Evolutionary conservation across 2,329 filamentous ascomycete genomes (phyloP).

Genomic region (Cladophialophora exuberans): DNA sequence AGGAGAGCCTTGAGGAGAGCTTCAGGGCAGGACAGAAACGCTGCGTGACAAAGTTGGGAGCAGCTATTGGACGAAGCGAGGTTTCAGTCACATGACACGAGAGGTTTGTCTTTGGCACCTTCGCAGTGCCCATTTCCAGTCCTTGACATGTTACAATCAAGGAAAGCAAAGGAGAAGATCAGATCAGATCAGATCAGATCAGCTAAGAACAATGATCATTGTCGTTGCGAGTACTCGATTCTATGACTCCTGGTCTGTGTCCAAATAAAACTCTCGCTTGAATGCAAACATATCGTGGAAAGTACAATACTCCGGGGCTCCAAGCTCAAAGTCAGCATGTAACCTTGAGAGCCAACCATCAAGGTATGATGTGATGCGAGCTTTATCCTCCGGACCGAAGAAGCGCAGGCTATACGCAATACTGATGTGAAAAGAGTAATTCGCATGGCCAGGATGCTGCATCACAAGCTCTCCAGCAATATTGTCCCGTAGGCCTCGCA

Average conservation of each 20-base stretch:
- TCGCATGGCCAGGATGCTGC: constrained; percentile 11
- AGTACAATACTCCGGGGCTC: constrained; percentile 7
- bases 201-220: background rate
- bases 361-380: background rate
- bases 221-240: background rate
- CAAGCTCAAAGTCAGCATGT: background rate
- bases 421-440: constrained; percentile 16
- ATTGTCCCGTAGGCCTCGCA: constrained; percentile 9
- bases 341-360: constrained; percentile 1
- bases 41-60: background rate
- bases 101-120: background rate
- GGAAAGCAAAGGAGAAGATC: too few relatives aligned
- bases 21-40: too few relatives aligned
- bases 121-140: background rate
- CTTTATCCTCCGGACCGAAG: constrained; percentile 2
- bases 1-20: background rate
- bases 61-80: background rate
- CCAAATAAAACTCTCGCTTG: constrained; percentile 1
- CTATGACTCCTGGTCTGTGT: background rate
- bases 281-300: constrained; percentile 9
- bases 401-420: constrained; percentile 7
- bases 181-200: too few relatives aligned
- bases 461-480: constrained; percentile 4
- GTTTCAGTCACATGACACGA: background rate
- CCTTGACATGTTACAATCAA: too few relatives aligned